Evolutionary conservation across 768 basidiomycete species (phyloP).

Genomic region (Pisolithus tinctorius): DNA sequence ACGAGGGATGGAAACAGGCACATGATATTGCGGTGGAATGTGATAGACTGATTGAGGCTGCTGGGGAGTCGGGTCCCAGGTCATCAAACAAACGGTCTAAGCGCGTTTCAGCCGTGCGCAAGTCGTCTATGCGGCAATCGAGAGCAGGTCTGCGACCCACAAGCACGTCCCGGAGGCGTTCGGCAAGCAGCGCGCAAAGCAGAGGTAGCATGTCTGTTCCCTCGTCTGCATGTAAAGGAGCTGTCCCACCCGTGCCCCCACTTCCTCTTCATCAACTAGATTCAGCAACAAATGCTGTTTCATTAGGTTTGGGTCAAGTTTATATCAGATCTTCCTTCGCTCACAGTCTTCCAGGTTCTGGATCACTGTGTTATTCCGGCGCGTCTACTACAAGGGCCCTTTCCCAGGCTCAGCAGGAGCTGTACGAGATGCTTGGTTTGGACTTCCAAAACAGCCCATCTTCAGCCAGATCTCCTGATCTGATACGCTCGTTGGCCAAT

Average conservation of each 20-base stretch:
- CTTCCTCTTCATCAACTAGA: slow-evolving; percentile 38
- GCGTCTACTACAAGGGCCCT: slow-evolving; percentile 52
- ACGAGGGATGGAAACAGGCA: slow-evolving; percentile 74
- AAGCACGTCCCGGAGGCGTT: slow-evolving; percentile 34
- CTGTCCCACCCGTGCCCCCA: slow-evolving; percentile 57
- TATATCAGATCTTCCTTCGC: neutral
- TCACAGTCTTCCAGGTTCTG: neutral
- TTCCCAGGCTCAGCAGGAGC: slow-evolving; percentile 59
- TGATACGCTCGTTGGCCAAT: neutral
- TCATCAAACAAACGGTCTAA: slow-evolving; percentile 38
- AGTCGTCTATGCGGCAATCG: slow-evolving; percentile 54
- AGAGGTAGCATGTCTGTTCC: slow-evolving; percentile 27
- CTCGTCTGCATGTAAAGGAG: slow-evolving; percentile 29
- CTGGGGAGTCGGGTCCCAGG: slow-evolving; percentile 2
- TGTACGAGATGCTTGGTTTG: slow-evolving; percentile 71
- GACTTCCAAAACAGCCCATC: slow-evolving; percentile 34
- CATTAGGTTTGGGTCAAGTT: slow-evolving; percentile 6
- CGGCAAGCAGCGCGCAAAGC: slow-evolving; percentile 32
- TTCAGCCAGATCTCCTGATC: slow-evolving; percentile 19
- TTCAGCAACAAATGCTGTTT: neutral
- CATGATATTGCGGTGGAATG: slow-evolving; percentile 60
- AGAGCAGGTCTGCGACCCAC: slow-evolving; percentile 59
- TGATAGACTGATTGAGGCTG: slow-evolving; percentile 31
- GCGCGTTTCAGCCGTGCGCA: slow-evolving; percentile 54
- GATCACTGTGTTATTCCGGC: slow-evolving; percentile 36